Base-by-base conservation (phyloP, 1,284 basidiomycete species). In the Hortiboletus rubellus region DNA sequence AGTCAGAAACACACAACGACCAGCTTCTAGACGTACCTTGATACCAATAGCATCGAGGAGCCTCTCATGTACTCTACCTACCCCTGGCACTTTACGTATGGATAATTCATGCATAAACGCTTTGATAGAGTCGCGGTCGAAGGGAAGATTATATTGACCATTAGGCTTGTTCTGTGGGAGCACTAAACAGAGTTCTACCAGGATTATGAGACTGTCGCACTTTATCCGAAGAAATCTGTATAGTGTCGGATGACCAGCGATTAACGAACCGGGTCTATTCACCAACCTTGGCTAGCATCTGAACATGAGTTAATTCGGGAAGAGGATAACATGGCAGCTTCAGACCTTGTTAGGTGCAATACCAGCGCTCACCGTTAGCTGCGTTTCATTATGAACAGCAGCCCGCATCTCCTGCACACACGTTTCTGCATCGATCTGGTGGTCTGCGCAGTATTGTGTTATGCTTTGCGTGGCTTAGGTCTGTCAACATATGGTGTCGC, bases 281-380 rank as follows among this genome's bases (percentile, higher is more conserved):
- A 55, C 55, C 37, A 50, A 89, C 89, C 79, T 95, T 95, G 45
- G 92, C 91, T 9, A 95, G 79, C 86, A 84, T 85, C 83, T 84
- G 56, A 7, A 50, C 15, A 40, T 18, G 17, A 51, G 58, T 66
- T 49, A 73, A 63, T 63, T 67, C 49, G 18, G 18, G 11, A 49
- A 41, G 44, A 52, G 42, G 8, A 59, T 44, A 17, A 11, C 11
- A 54, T 43, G 11, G 31, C 18, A 58, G 12, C 45, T 44, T 65
- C 68, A 18, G 62, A 87, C 91, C 79, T 86, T 91, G 68, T 91
- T 96, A 0, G 94, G 89, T 0, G 94, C 94, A 56, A 96, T 94
- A 22, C 93, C 97, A 31, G 95, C 95, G 63, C 93, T 96, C 52
- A 94, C 94, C 5, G 96, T 98, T 52, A 99, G 74, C 46, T 84